These are phyloP conservation scores for Aethionema arabicum DNA, from an alignment of 345 rosid genomes.

Conservation along the genomic window DNA sequence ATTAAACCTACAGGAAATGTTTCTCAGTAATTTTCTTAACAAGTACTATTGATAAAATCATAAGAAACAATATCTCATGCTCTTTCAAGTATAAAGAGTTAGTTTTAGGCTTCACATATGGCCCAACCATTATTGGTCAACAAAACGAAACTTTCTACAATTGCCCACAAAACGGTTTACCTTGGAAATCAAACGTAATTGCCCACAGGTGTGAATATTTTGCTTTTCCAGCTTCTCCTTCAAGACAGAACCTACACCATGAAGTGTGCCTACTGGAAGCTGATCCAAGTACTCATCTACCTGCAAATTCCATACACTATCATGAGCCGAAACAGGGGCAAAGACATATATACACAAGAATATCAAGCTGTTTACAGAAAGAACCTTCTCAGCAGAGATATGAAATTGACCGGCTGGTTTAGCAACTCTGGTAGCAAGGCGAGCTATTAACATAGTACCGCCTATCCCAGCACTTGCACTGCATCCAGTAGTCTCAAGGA, in stretches of 20 bases:
- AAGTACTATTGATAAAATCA: background rate
- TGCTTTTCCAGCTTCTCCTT: constrained; percentile 73
- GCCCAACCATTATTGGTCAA: background rate
- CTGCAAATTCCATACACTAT: constrained; percentile 37
- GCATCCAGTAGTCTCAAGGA: constrained; percentile 77
- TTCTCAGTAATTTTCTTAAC: background rate
- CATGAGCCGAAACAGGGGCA: background rate
- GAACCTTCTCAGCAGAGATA: constrained; percentile 63
- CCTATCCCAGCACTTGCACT: constrained; percentile 91
- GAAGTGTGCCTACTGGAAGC: constrained; percentile 76
- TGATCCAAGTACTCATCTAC: constrained; percentile 67
- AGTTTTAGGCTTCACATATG: background rate
- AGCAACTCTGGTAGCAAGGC: constrained; percentile 90
- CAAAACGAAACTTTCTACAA: constrained; percentile 5
- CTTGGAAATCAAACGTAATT: constrained; percentile 72
- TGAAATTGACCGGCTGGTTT: constrained; percentile 89
- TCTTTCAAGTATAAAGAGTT: background rate
- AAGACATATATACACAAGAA: background rate
- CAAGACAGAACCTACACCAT: constrained; percentile 84
- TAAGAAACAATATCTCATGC: constrained; percentile 2
- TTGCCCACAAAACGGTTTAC: constrained; percentile 33
- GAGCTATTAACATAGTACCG: constrained; percentile 89
- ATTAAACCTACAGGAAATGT: background rate
- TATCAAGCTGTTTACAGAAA: constrained; percentile 9
- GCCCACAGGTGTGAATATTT: constrained; percentile 70